Percentiles rank a stretch among this genome's conserved stretches.
Conservation (phyloP, 257 asterid genomes). For the Solanum habrochaites region DNA sequence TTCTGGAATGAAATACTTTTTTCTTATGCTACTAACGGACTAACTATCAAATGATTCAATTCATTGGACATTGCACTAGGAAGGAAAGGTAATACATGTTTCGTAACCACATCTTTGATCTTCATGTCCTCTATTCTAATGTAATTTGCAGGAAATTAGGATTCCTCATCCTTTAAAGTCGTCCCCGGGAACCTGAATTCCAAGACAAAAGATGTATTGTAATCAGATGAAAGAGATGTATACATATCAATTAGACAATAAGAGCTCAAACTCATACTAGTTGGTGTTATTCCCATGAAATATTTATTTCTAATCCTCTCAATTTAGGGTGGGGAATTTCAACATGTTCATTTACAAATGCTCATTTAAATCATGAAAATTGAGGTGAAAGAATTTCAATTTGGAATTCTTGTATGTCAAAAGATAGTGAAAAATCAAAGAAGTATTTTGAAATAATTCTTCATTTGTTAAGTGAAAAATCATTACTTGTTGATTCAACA, state of each 20-base stretch:
- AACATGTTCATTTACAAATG: too few relatives aligned
- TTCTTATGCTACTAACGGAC: slow-evolving; percentile 14
- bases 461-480: too few relatives aligned
- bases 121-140: too few relatives aligned
- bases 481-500: too few relatives aligned
- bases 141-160: background rate
- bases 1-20: slow-evolving; percentile 26
- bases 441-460: too few relatives aligned
- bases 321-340: too few relatives aligned
- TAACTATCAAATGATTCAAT: slow-evolving; percentile 22
- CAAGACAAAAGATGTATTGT: background rate
- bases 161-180: background rate
- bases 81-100: slow-evolving; percentile 21
- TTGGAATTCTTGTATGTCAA: too few relatives aligned
- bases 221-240: background rate
- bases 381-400: too few relatives aligned
- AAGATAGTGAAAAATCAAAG: too few relatives aligned
- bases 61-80: slow-evolving; percentile 36
- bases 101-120: slow-evolving; percentile 11
- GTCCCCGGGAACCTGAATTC: background rate
- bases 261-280: background rate
- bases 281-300: background rate
- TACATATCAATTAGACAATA: background rate
- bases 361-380: too few relatives aligned
- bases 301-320: too few relatives aligned